These are phyloP conservation scores for Clarireedia paspali DNA, from an alignment of 2,329 filamentous ascomycete species.

Conservation along the genomic window DNA sequence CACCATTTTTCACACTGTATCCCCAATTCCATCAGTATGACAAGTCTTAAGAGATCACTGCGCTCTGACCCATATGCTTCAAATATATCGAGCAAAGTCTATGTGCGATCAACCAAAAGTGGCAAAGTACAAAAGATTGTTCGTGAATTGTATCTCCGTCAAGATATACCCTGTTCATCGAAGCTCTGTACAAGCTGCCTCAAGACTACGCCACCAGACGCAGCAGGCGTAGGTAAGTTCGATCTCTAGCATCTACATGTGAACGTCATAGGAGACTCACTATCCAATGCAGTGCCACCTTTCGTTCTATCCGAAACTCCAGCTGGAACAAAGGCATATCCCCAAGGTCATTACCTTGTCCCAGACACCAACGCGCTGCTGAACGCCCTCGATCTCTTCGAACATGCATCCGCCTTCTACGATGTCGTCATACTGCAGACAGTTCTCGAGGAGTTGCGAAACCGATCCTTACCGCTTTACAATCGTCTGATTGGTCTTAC, in stretches of 20 bases:
- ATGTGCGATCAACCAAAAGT: slow-evolving; percentile 86
- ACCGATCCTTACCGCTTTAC: slow-evolving; percentile 88
- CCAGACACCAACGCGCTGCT: slow-evolving; percentile 95
- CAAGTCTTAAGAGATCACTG: slow-evolving; percentile 54
- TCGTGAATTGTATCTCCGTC: slow-evolving; percentile 87
- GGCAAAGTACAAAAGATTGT: slow-evolving; percentile 99
- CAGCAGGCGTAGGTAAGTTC: slow-evolving; percentile 62
- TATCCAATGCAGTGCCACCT: slow-evolving; percentile 50
- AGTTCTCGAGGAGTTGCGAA: slow-evolving; percentile 91
- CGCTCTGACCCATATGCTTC: slow-evolving; percentile 48
- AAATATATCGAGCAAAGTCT: slow-evolving; percentile 91
- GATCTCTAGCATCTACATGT: background rate
- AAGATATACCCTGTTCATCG: slow-evolving; percentile 96
- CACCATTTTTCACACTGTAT: slow-evolving; percentile 5
- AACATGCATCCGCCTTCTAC: slow-evolving; percentile 84
- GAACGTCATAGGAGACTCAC: background rate
- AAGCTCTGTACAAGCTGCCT: slow-evolving; percentile 75
- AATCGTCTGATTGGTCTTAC: slow-evolving; percentile 86
- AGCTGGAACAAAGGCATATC: slow-evolving; percentile 72
- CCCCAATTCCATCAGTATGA: slow-evolving; percentile 37
- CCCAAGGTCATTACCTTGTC: slow-evolving; percentile 85
- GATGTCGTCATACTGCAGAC: slow-evolving; percentile 97
- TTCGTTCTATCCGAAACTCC: slow-evolving; percentile 88
- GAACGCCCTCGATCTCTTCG: slow-evolving; percentile 94
- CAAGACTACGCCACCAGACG: slow-evolving; percentile 67